Evolutionary conservation across 2,329 filamentous ascomycete species (phyloP), one percentile per base, ranked within the genome.

Genomic region (Coleophoma cylindrospora): DNA sequence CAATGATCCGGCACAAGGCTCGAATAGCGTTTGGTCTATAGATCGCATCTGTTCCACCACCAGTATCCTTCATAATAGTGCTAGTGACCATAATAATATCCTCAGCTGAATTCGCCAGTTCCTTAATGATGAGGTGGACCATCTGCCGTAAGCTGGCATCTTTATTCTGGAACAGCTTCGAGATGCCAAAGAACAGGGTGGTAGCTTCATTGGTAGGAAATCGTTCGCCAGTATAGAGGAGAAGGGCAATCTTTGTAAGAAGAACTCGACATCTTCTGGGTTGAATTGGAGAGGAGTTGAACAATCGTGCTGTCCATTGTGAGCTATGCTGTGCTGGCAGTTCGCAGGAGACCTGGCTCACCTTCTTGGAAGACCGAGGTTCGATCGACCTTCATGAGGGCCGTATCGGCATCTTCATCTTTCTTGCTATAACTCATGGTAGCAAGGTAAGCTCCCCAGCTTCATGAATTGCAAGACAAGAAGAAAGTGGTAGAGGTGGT

Each of bases 41-140:
- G 50, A 96, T 84, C 48, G 91, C 87, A 67, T 97, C 94, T 65
- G 90, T 96, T 64, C 91, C 89, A 56, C 95, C 91, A 47, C 91
- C 91, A 11, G 92, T 96, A 70, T 99, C 94, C 77, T 99, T 99
- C 94, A 97, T 99, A 62, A 99, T 96, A 61, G 92, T 96, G 72
- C 90, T 95, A 15, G 94, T 99, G 55, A 96, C 94, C 94, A 99
- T 97, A 69, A 99, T 99, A 57, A 96, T 95, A 78, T 99, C 94
- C 75, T 97, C 91, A 52, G 94, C 94, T 21, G 91, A 96, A 70
- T 85, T 84, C 60, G 92, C 90, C 64, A 99, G 79, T 80, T 99
- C 94, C 82, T 97, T 99, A 76, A 97, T 89, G 68, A 96, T 86
- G 59, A 97, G 80, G 74, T 97, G 95, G 47, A 99, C 92, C 91